phyloP scores from a whole-genome alignment of 2,329 filamentous ascomycete species.

The Colletotrichum spinosum region DNA sequence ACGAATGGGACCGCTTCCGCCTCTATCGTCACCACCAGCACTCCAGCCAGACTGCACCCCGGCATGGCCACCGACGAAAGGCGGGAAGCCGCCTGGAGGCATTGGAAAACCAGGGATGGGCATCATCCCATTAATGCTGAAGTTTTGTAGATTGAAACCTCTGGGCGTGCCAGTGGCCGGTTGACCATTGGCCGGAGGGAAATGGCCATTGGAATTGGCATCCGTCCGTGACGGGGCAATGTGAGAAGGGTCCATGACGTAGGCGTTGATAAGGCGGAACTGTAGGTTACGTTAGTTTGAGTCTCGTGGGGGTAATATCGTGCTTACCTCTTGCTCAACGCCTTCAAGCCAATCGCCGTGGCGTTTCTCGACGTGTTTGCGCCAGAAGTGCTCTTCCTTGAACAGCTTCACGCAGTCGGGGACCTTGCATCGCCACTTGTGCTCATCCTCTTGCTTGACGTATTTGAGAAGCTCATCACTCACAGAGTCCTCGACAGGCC shows the following conservation, averaged over 20 bases:
- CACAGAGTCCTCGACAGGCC: slow-evolving; percentile 84
- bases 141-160: slow-evolving; percentile 87
- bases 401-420: slow-evolving; percentile 97
- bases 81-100: slow-evolving; percentile 59
- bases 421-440: slow-evolving; percentile 96
- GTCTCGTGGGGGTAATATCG: background rate
- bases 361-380: slow-evolving; percentile 96
- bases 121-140: slow-evolving; percentile 70
- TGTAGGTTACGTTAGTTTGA: slow-evolving; percentile 56
- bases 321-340: slow-evolving; percentile 84
- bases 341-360: slow-evolving; percentile 88
- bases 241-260: slow-evolving; percentile 93
- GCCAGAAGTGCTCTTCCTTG: slow-evolving; percentile 97
- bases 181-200: slow-evolving; percentile 83
- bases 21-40: slow-evolving; percentile 65
- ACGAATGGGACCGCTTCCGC: slow-evolving; percentile 74
- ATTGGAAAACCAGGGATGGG: slow-evolving; percentile 70
- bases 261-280: slow-evolving; percentile 92
- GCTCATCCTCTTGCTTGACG: slow-evolving; percentile 97
- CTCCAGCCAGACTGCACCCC: slow-evolving; percentile 61
- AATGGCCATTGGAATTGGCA: slow-evolving; percentile 95
- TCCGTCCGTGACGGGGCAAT: slow-evolving; percentile 94
- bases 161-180: slow-evolving; percentile 86
- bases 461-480: slow-evolving; percentile 88
- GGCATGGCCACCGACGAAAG: slow-evolving; percentile 65